Evolutionary conservation across 345 rosid species (phyloP).

Genomic region (Salix caprea): DNA sequence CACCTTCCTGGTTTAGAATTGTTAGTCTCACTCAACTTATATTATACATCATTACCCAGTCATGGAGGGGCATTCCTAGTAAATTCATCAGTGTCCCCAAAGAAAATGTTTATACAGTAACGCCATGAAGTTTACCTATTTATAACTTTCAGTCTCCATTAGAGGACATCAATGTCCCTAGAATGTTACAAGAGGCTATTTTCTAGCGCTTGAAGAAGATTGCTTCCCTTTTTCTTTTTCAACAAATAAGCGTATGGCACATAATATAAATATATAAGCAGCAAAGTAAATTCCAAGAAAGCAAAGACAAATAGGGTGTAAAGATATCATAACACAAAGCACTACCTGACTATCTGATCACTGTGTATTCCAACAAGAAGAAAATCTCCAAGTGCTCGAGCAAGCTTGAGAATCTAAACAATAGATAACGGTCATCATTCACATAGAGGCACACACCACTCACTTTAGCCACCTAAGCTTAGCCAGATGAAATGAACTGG

Average conservation of each 20-base stretch:
- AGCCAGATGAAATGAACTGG: neutral
- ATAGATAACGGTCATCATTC: neutral
- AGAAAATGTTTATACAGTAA: neutral
- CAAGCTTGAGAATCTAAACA: constrained; percentile 51
- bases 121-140: neutral
- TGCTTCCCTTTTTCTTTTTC: neutral
- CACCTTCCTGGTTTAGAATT: neutral
- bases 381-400: constrained; percentile 72
- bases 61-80: neutral
- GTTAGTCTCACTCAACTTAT: neutral
- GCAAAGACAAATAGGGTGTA: neutral
- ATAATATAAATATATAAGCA: neutral
- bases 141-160: neutral
- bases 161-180: neutral
- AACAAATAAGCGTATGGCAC: neutral
- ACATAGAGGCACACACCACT: neutral
- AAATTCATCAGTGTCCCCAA: neutral
- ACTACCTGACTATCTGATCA: constrained; percentile 65
- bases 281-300: neutral
- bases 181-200: neutral
- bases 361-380: constrained; percentile 73
- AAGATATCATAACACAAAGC: neutral
- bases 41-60: neutral
- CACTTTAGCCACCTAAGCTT: neutral
- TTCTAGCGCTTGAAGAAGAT: neutral